These are phyloP conservation scores for Rhodotorula graminis DNA, from an alignment of 768 basidiomycete genomes.

Conservation along the genomic window DNA sequence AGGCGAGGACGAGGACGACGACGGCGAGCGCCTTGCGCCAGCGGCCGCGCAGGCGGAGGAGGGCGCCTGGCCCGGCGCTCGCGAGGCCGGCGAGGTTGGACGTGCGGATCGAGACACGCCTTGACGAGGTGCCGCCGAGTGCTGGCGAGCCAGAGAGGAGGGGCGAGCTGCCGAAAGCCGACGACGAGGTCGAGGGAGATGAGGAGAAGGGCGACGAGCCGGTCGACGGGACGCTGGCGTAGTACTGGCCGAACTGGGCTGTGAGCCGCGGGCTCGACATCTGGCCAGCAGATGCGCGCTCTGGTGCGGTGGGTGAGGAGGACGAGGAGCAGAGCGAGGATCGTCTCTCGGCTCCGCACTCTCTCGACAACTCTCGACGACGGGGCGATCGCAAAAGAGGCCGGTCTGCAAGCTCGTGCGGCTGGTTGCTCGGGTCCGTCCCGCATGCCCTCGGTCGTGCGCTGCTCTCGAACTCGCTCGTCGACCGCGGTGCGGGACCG, in stretches of 20 bases:
- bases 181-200: neutral
- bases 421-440: too few species aligned
- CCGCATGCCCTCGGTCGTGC: too few species aligned
- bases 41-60: slow-evolving; percentile 9
- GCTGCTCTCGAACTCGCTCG: too few species aligned
- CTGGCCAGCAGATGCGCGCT: neutral
- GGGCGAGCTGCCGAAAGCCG: neutral
- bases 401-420: too few species aligned
- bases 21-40: neutral
- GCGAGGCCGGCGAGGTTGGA: neutral
- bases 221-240: neutral
- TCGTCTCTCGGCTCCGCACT: too few species aligned
- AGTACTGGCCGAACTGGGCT: neutral
- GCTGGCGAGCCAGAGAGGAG: neutral
- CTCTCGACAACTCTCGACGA: too few species aligned
- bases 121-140: neutral
- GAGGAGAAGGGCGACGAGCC: neutral
- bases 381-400: too few species aligned
- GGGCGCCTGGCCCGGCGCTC: neutral
- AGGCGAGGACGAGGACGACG: neutral
- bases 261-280: neutral
- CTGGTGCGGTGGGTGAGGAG: too few species aligned
- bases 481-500: too few species aligned
- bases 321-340: neutral
- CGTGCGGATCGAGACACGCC: slow-evolving; percentile 26